Evolutionary conservation across 495 filamentous ascomycete genomes (phyloP).

Genomic region (Tetracladium setigerum): DNA sequence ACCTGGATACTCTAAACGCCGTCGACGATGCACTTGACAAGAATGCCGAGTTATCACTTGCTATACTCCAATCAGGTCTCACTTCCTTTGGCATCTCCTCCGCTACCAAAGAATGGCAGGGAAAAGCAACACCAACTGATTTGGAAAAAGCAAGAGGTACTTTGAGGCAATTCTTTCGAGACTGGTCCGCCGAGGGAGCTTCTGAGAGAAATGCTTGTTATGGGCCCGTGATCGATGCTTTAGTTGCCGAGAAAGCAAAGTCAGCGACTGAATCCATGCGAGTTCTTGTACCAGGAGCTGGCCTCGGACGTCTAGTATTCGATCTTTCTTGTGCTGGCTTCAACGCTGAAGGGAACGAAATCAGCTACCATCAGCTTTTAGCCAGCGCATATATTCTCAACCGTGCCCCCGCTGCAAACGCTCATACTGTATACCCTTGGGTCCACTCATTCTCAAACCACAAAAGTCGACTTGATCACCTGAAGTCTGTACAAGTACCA

Average conservation of each 20-base stretch:
- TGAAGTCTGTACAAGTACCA: conserved; percentile 61
- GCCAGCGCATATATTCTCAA: conserved; percentile 86
- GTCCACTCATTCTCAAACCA: conserved; percentile 78
- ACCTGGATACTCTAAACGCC: conserved; percentile 63
- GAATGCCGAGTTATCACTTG: conserved; percentile 76
- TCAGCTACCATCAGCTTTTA: conserved; percentile 87
- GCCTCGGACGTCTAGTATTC: conserved; percentile 78
- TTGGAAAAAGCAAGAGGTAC: conserved; percentile 87
- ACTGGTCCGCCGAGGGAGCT: conserved; percentile 80
- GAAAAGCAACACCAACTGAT: conserved; percentile 57
- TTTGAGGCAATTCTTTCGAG: conserved; percentile 86
- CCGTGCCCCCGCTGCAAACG: conserved; percentile 29
- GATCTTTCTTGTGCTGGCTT: conserved; percentile 75
- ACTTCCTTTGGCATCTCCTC: conserved; percentile 52
- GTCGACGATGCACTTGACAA: conserved; percentile 84
- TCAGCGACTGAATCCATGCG: conserved; percentile 35
- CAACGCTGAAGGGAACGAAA: conserved; percentile 82
- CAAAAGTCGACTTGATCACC: conserved; percentile 57
- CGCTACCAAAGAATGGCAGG: conserved; percentile 43
- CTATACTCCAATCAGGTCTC: conserved; percentile 61
- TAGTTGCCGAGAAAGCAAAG: conserved; percentile 14
- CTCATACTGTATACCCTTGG: conserved; percentile 72
- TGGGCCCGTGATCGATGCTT: conserved; percentile 50
- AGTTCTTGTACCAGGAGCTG: conserved; percentile 84
- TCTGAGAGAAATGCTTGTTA: conserved; percentile 70